Base-by-base conservation (phyloP, 768 basidiomycete species). In the Hydnomerulius pinastri region DNA sequence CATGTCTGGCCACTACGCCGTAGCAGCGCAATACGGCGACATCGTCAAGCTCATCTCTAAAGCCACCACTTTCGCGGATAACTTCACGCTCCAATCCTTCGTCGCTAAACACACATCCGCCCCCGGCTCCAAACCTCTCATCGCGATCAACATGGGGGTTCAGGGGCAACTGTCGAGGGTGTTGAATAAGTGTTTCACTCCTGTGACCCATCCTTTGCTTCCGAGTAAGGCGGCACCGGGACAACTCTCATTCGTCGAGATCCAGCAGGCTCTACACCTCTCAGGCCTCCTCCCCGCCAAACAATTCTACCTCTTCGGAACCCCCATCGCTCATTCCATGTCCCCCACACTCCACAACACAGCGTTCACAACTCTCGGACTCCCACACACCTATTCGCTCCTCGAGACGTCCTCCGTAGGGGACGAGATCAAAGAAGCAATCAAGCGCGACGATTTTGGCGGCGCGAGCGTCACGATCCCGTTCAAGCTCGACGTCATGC, bases 381-480 rank as follows among this genome's bases (percentile, higher is more conserved):
- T 98, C 4, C 95, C 94, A 0, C 86, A 98, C 68, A 65, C 67
- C 10, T 99, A 98, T 66, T 76, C 74, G 23, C 73, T 90, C n/a
- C 72, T 91, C 28, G 92, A 98, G 71, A 88, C 90, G 0, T 64
- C 73, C 5, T 66, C 75, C 6, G 79, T 95, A 5, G 80, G 82
- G 33, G 79, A 85, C 12, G 77, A 81, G 55, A 76, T 96, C 60
- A 80, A 80, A 64, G 69, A 77, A 3, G 76, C 83, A 3, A 75
- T 98, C 17, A 68, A 74, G 1, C 73, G 79, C 4, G 77, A 82
- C 2, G 81, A 85, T 39, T 98, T 98, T 65, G 96, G 97, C 7
- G 97, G 97, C 0, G 97, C 94, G 13, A 92, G 90, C 4, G 93
- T 98, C 23, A 99, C 97, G 17, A 98, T 98, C 56, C 97, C 97